Evolutionary conservation across 1,284 basidiomycete species (phyloP), one percentile per base, ranked within the genome.

Genomic region (Heterobasidion annosum): DNA sequence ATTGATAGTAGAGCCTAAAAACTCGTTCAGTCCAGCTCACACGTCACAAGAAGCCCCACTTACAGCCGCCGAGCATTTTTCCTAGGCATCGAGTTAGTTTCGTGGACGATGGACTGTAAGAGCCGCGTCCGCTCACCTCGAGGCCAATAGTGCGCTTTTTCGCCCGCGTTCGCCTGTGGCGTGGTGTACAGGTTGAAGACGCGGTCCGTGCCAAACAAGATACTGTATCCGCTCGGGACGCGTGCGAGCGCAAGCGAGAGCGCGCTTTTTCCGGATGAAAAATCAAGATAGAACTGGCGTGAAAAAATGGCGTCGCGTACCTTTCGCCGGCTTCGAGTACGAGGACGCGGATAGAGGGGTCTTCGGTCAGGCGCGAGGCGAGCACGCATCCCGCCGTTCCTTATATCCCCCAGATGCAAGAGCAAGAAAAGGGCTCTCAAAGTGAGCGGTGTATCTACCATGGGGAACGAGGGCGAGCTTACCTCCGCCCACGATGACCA

Each of bases 301-400:
- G 25, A 25, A 12, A 37, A 25, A 15, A 15, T 12, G 10, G 25
- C 13, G 33, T 35, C 2, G 62, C 67, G 32, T 42, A 84, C 85
- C 83, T 88, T 56, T 72, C 68, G 1, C 85, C 85, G 0, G 83
- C 78, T 65, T 88, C 86, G 37, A 88, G 70, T 8, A 88, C 63
- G 18, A 88, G 68, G 7, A 87, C 82, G 2, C 73, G 74, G 1
- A 83, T 61, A 6, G 68, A 70, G 0, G 78, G 69, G 57, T 83
- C 73, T 64, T 88, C 85, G 9, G 78, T 81, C 33, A 88, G 68
- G 33, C 85, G 74, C 2, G 81, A 73, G 3, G 85, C 85, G 37
- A 88, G 72, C 0, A 78, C 83, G 58, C 85, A 87, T 8, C 86
- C 85, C 1, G 81, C 76, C 8, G 85, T 85, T 7, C 85, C 84